These are phyloP conservation scores for Populus nigra DNA, from an alignment of 345 rosid genomes.

Conservation along the genomic window DNA sequence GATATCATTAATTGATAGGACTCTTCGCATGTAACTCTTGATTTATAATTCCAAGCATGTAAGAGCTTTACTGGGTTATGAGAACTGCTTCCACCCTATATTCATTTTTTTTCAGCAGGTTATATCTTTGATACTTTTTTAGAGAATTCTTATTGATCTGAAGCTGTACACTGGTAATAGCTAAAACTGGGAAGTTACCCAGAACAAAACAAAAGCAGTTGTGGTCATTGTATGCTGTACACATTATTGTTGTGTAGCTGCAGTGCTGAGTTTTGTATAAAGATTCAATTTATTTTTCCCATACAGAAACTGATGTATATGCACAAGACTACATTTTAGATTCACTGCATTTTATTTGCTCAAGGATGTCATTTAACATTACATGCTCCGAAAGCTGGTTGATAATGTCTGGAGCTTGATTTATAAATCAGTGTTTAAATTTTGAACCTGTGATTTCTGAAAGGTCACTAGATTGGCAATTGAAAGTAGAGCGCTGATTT, in stretches of 20 bases:
- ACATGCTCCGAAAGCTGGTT: neutral
- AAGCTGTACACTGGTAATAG: neutral
- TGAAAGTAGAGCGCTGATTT: neutral
- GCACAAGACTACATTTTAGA: neutral
- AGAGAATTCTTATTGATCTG: neutral
- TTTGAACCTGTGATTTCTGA: neutral
- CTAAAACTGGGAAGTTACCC: neutral
- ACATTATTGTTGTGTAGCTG: neutral
- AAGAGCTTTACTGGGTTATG: neutral
- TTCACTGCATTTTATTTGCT: neutral
- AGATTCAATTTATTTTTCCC: neutral
- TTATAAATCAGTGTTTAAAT: neutral
- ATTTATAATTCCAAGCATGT: neutral
- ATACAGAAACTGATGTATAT: neutral
- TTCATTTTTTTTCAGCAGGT: neutral
- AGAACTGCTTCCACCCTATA: neutral
- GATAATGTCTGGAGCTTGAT: neutral
- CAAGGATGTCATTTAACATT: neutral
- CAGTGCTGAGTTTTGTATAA: neutral
- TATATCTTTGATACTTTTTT: neutral
- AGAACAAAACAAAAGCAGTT: neutral
- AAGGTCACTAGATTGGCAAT: neutral
- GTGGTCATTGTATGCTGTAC: no score
- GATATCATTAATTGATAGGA: neutral
- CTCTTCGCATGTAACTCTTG: neutral